phyloP scores from a whole-genome alignment of 352 stramenopile species.

The Phytophthora tentaculata region DNA sequence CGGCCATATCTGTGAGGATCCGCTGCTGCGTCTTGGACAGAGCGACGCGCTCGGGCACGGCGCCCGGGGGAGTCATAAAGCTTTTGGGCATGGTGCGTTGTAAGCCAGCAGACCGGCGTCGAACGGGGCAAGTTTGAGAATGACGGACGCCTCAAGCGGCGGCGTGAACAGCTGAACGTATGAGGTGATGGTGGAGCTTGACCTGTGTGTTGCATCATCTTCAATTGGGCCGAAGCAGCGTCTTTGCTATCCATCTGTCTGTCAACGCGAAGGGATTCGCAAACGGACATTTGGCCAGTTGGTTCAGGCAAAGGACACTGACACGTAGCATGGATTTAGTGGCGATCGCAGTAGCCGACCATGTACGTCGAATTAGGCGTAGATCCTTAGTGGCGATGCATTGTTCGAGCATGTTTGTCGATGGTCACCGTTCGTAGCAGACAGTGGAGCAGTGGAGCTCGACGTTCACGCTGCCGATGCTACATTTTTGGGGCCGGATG shows the following conservation, averaged over 20 bases:
- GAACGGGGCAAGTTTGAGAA: slow-evolving; percentile 24
- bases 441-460: background rate
- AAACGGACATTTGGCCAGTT: background rate
- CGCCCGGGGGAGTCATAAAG: slow-evolving; percentile 13
- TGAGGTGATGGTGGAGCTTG: slow-evolving; percentile 27
- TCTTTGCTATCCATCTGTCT: slow-evolving; percentile 15
- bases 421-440: slow-evolving; percentile 9
- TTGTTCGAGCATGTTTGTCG: background rate
- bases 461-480: background rate
- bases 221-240: slow-evolving; percentile 10
- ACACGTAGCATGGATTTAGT: background rate
- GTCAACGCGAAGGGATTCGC: slow-evolving; percentile 8
- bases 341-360: background rate
- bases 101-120: background rate
- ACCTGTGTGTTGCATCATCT: slow-evolving; percentile 13
- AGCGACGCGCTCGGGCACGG: slow-evolving; percentile 27
- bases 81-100: slow-evolving; percentile 23
- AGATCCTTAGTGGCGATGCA: background rate
- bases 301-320: background rate
- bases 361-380: background rate
- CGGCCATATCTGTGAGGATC: slow-evolving; percentile 49
- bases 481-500: slow-evolving; percentile 10
- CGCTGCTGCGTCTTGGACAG: slow-evolving; percentile 38
- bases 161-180: slow-evolving; percentile 29
- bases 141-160: slow-evolving; percentile 14